Base-by-base conservation (phyloP, 2,329 filamentous ascomycete genomes). In the Fusarium austroafricanum region DNA sequence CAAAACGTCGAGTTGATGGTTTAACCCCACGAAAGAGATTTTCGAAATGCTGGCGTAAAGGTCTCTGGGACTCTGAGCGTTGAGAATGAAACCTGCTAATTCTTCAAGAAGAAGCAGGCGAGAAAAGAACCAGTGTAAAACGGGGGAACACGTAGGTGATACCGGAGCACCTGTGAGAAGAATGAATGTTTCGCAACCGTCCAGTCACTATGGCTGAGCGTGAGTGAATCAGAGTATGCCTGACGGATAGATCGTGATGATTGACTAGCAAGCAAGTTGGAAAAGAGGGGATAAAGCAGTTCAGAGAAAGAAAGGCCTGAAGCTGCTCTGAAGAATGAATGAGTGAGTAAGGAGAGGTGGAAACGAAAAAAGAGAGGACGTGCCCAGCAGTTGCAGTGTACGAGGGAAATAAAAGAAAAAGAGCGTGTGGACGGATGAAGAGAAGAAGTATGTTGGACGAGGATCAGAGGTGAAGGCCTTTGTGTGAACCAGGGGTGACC, bases 91-190 rank as follows among this genome's bases (percentile, higher is more conserved):
- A 49, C 18, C 53, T 65, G 42, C 50, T 54, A 58, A 31, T 58
- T 57, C 60, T 57, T 46, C 46, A 42, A 51, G 47, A 58, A 56
- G 56, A 56, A 61, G 57, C 47, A 54, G 55, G 45, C 23, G 54
- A 65, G 47, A 57, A 56, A 66, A 63, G 51, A 56, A 23, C 55
- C 66, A 60, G 46, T 40, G 56, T 39, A 55, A 68, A 58, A 26
- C 28, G 47, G 56, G 45, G 64, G 52, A 43, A 43, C 39, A 52
- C 42, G 64, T 44, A 68, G 76, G 75, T 78, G 74, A 75, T 77
- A 73, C 77, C 75, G 55, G 75, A 77, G 73, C 76, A 79, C 76
- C 76, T 76, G 67, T 59, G 55, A 68, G 68, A 65, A 71, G 72
- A 75, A 77, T 54, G 72, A 63, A 68, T 61, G 58, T 71, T 57